These are phyloP conservation scores for Colletotrichum agaves DNA, from an alignment of 2,329 filamentous ascomycete genomes.

Conservation along the genomic window DNA sequence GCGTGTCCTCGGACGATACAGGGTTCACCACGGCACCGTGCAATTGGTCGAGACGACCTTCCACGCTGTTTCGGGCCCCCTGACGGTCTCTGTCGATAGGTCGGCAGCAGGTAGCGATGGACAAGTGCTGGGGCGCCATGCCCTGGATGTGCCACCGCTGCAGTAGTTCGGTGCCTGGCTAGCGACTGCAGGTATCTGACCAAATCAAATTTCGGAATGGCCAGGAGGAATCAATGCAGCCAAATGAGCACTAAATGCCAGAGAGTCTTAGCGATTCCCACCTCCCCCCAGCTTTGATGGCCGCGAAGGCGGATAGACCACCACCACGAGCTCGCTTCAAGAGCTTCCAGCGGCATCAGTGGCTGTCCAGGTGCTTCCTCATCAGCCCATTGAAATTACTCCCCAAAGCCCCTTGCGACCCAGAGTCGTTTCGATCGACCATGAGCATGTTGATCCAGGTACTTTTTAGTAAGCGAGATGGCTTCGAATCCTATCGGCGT, in stretches of 20 bases:
- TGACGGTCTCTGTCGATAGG: constrained; percentile 3
- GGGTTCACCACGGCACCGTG: constrained; percentile 8
- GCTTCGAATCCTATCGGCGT: too few relatives aligned
- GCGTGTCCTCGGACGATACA: constrained; percentile 19
- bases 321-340: not conserved
- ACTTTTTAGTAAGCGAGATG: too few relatives aligned
- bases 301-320: not conserved
- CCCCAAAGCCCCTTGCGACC: constrained; percentile 15
- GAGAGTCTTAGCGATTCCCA: not conserved
- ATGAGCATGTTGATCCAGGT: too few relatives aligned
- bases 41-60: constrained; percentile 22
- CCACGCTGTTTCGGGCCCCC: constrained; percentile 21
- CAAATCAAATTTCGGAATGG: not conserved
- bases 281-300: constrained; percentile 6
- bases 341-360: not conserved
- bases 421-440: constrained; percentile 16
- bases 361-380: not conserved
- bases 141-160: constrained; percentile 3
- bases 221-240: constrained; percentile 6
- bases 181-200: not conserved
- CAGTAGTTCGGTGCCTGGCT: constrained; percentile 5
- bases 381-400: constrained; percentile 13
- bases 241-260: constrained; percentile 14
- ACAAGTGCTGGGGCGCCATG: constrained; percentile 9
- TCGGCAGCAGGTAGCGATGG: constrained; percentile 22